Base-by-base conservation (phyloP, 2,329 filamentous ascomycete species). In the Aspergillus quadrilineatus region DNA sequence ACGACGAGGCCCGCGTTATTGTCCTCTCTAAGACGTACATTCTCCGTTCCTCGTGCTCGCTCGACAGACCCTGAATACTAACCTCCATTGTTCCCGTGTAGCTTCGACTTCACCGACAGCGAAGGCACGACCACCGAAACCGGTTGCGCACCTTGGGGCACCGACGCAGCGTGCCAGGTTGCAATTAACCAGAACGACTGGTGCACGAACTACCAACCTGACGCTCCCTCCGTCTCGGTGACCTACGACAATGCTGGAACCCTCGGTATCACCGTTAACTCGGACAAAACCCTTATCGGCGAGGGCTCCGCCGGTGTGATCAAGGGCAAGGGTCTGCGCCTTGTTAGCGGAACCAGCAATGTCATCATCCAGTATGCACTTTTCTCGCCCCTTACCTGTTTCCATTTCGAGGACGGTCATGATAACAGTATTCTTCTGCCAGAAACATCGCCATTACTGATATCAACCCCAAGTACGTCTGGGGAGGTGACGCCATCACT, bases 171-270 rank as follows among this genome's bases (percentile, higher is more conserved):
- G 9, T 84, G 85, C 72, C 84, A 87, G 75, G 63, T 79, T 42
- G 81, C 84, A 60, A 85, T 87, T 69, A 82, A 86, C 74, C 75
- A 83, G 74, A 73, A 85, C 67, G 66, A 77, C 65, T 84, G 82
- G 80, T 87, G 84, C 70, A 74, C 68, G 54, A 85, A 85, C 74
- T 83, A 86, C 69, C 75, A 86, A 71, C 73, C 81, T 52, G 74
- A 75, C 36, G 80, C 82, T 1, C 76, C 80, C 32, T 76, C 74
- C 46, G 76, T 75, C 42, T 73, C 73, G 6, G 79, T 71, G 4
- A 59, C 46, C 26, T 77, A 77, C 56, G 80, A 85, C 73, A 83
- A 81, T 55, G 82, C 82, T 36, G 82, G 76, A 59, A 59, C 73
- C 1, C 65, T 74, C 30, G 79, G 78, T 46, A 82, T 85, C 67